Evolutionary conservation across 2,329 filamentous ascomycete species (phyloP).

Genomic region (Colletotrichum echinochloae): DNA sequence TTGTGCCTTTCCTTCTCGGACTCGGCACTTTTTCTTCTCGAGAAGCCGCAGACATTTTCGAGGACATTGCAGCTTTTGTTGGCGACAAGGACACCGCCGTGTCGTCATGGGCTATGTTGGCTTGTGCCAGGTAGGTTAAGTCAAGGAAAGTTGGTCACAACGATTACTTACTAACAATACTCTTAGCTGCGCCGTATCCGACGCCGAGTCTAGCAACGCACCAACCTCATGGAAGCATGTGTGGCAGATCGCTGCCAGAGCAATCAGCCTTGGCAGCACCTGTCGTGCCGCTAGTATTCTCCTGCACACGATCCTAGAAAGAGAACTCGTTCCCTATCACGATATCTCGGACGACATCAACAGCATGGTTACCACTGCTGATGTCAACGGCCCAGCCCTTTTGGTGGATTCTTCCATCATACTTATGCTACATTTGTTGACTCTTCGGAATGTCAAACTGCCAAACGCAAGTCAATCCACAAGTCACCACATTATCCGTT

Average conservation of each 20-base stretch:
- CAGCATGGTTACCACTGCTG: constrained; percentile 79
- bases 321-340: constrained; percentile 74
- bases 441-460: constrained; percentile 73
- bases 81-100: constrained; percentile 76
- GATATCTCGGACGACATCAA: constrained; percentile 77
- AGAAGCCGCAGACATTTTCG: constrained; percentile 67
- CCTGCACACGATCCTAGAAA: constrained; percentile 75
- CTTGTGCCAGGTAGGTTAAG: constrained; percentile 76
- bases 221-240: constrained; percentile 71
- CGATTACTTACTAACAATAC: constrained; percentile 42
- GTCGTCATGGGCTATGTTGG: constrained; percentile 86
- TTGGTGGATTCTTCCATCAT: constrained; percentile 83
- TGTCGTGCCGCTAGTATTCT: constrained; percentile 84
- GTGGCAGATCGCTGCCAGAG: constrained; percentile 81
- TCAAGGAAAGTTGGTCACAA: constrained; percentile 26
- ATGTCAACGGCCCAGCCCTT: constrained; percentile 82
- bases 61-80: constrained; percentile 68
- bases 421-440: constrained; percentile 78
- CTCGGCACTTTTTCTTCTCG: constrained; percentile 59
- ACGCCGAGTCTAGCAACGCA: constrained; percentile 50
- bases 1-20: constrained; percentile 68
- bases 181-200: constrained; percentile 48
- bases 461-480: constrained; percentile 76
- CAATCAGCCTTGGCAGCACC: constrained; percentile 75
- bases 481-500: constrained; percentile 79